Evolutionary conservation across 805 yeast genomes (phyloP).

Genomic region (Candida silvicultrix): DNA sequence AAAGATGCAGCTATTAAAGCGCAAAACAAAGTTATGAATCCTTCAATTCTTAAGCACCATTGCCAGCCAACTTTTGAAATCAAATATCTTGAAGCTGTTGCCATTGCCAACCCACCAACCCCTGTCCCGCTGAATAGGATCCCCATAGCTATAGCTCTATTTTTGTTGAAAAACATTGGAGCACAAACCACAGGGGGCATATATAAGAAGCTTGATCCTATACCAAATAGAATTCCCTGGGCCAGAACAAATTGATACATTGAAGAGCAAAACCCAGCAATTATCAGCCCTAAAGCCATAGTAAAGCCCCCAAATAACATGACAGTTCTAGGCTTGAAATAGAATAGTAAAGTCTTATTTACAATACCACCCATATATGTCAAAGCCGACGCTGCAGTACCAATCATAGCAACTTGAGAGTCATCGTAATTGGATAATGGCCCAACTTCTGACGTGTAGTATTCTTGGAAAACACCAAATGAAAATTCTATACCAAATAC

Average conservation of each 20-base stretch:
- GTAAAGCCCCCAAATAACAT: constrained; percentile 25
- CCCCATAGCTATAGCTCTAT: constrained; percentile 31
- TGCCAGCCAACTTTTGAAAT: constrained; percentile 27
- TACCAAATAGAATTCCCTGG: constrained; percentile 29
- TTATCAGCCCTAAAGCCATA: constrained; percentile 24
- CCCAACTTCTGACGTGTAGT: constrained; percentile 23
- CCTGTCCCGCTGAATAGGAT: constrained; percentile 31
- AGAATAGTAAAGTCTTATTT: constrained; percentile 17
- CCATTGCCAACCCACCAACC: constrained; percentile 28
- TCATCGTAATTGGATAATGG: constrained; percentile 19
- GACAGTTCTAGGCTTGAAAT: constrained; percentile 14
- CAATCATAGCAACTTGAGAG: constrained; percentile 28
- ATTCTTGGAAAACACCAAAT: constrained; percentile 33
- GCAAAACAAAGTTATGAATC: constrained; percentile 19
- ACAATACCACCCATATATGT: constrained; percentile 26
- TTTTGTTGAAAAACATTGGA: constrained; percentile 25
- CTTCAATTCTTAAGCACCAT: constrained; percentile 28
- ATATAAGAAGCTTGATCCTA: constrained; percentile 28
- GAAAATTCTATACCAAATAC: constrained; percentile 32
- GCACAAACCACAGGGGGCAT: constrained; percentile 29
- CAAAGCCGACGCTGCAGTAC: constrained; percentile 26
- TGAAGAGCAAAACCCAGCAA: constrained; percentile 20
- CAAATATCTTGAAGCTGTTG: constrained; percentile 23
- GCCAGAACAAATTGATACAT: constrained; percentile 25
- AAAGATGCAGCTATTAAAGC: not conserved